These are phyloP conservation scores for Naganishia onofrii DNA, from an alignment of 768 basidiomycete species.

Conservation along the genomic window DNA sequence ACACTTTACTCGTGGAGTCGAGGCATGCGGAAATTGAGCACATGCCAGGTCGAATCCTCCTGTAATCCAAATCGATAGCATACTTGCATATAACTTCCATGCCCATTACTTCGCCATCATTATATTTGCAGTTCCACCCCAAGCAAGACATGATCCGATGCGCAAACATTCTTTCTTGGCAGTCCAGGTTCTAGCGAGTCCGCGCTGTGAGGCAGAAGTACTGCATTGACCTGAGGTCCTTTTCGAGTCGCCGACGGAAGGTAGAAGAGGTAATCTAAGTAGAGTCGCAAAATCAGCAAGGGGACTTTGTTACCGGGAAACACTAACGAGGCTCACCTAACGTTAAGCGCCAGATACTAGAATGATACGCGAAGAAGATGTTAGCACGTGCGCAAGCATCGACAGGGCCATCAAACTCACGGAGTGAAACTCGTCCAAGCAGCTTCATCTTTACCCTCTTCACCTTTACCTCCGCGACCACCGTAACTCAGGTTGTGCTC, in stretches of 20 bases:
- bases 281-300: conserved; percentile 4
- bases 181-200: conserved; percentile 68
- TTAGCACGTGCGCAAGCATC: not conserved
- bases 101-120: no score
- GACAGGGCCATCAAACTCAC: conserved; percentile 39
- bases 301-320: not conserved
- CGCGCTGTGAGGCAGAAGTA: conserved; percentile 64
- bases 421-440: conserved; percentile 86
- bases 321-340: conserved; percentile 59
- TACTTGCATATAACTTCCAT: not conserved
- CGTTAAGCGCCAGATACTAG: conserved; percentile 67
- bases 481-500: conserved; percentile 58
- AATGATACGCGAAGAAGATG: not conserved
- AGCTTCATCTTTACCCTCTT: conserved; percentile 68
- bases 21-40: not conserved
- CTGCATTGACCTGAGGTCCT: conserved; percentile 53
- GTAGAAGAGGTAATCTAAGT: conserved; percentile 86
- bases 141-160: conserved; percentile 82
- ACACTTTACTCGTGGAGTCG: conserved; percentile 5
- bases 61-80: not conserved
- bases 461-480: conserved; percentile 54
- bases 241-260: conserved; percentile 40
- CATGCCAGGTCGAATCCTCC: no score
- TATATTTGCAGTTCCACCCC: conserved; percentile 57
- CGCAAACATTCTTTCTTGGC: conserved; percentile 73